Evolutionary conservation across 306 rosid genomes (phyloP).

Genomic region (Albizia julibrissin): DNA sequence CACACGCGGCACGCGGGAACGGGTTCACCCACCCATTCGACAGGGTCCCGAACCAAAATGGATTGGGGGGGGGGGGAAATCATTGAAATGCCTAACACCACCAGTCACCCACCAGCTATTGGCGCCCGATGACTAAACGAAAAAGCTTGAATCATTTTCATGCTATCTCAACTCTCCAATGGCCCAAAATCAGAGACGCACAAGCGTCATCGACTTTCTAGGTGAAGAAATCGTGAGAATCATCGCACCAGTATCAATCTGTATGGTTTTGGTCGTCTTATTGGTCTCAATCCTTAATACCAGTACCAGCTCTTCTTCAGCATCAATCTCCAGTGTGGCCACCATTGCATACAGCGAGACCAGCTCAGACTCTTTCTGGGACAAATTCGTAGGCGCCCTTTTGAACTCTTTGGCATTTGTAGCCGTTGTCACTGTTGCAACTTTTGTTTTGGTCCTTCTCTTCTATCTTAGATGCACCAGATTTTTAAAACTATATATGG

Average conservation of each 20-base stretch:
- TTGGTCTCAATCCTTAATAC: constrained; percentile 68
- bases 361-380: constrained; percentile 74
- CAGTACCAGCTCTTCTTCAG: constrained; percentile 35
- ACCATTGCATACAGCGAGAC: constrained; percentile 74
- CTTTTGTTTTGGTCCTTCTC: constrained; percentile 75
- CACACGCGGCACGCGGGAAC: too few species aligned
- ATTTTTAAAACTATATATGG: constrained; percentile 80
- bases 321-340: constrained; percentile 53
- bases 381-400: constrained; percentile 85
- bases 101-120: too few species aligned
- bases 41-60: too few species aligned
- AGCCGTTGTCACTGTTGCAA: constrained; percentile 61
- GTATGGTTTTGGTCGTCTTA: constrained; percentile 85
- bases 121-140: too few species aligned
- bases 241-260: constrained; percentile 81
- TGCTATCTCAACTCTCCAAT: constrained; percentile 35
- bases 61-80: too few species aligned
- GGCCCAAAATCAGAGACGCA: constrained; percentile 61
- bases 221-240: constrained; percentile 88
- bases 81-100: too few species aligned
- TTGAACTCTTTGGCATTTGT: constrained; percentile 78
- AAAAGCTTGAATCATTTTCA: too few species aligned
- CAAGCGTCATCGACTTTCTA: constrained; percentile 57
- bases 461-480: constrained; percentile 81
- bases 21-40: too few species aligned